Conservation (phyloP, 2,329 filamentous ascomycete genomes). For the Tolypocladium tropicale region DNA sequence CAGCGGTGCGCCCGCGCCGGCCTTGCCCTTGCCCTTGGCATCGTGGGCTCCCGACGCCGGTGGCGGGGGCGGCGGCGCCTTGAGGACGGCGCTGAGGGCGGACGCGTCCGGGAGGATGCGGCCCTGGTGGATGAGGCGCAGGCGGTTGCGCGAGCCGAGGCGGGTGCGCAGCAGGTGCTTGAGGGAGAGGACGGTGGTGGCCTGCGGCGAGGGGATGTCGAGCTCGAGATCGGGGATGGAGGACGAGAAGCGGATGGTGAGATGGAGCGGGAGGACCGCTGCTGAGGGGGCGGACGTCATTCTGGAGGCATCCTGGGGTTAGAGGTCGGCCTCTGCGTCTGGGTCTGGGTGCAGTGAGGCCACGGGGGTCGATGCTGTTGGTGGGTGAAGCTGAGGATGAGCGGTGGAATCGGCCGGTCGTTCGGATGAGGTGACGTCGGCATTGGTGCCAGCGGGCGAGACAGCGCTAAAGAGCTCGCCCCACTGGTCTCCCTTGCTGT, state of each 20-base stretch:
- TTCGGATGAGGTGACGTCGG: background rate
- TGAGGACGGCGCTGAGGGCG: conserved; percentile 58
- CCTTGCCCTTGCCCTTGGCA: conserved; percentile 19
- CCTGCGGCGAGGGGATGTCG: conserved; percentile 56
- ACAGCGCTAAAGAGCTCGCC: background rate
- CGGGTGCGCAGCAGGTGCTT: conserved; percentile 72
- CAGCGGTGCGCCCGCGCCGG: conserved; percentile 12
- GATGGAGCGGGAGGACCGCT: conserved; percentile 42
- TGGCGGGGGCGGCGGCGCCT: conserved; percentile 49
- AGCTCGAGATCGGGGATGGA: conserved; percentile 75
- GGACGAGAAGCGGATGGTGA: conserved; percentile 86
- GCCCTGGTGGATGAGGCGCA: conserved; percentile 85
- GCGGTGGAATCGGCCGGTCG: background rate
- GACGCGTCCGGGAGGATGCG: conserved; percentile 70
- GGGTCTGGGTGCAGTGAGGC: background rate
- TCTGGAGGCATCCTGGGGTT: conserved; percentile 12
- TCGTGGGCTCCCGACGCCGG: conserved; percentile 23
- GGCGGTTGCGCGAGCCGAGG: conserved; percentile 58
- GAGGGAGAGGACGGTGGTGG: conserved; percentile 65
- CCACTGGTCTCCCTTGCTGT: no score
- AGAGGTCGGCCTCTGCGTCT: background rate
- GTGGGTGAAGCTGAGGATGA: background rate
- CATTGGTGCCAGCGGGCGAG: background rate
- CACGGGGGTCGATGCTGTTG: background rate
- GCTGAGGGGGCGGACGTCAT: conserved; percentile 12